Evolutionary conservation across 352 stramenopile species (phyloP), one percentile per base, ranked within the genome.

Genomic region (Pythium chondricola): DNA sequence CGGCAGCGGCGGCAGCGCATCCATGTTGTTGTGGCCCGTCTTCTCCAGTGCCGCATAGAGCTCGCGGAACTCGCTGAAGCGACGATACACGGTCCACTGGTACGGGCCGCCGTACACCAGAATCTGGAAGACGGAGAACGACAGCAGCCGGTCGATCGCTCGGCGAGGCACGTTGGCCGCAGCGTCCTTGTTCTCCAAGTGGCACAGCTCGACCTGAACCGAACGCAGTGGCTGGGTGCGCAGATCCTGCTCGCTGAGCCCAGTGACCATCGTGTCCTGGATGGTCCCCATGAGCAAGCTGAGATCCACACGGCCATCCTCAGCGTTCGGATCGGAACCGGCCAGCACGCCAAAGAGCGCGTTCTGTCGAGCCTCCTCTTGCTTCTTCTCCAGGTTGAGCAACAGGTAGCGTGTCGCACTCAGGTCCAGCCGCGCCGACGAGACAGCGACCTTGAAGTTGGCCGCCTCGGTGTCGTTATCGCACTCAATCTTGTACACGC

Each of bases 181-280:
- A n/a, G 82, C 82, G 52, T 93, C 82, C 50, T 89, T 88, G 71
- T 93, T 93, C 54, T 91, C 76, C 43, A 93, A 51, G 53, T 93
- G 82, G 48, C 82, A 93, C 18, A 93, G 58, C 62, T 93, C 82
- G 30, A 93, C 75, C 36, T 80, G 77, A 32, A 93, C 75, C 4
- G 76, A 87, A 16, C 82, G 79, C 33, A 93, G 65, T 11, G 82
- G 82, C 48, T 93, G 82, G 18, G 72, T 71, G 22, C 67, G 71
- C 25, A 93, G 56, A 40, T 93, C 82, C 6, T 88, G 68, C 22
- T 67, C 70, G 7, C 69, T 82, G 27, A 93, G 40, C 1, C 77
- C 78, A n/a, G 73, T 76, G 24, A 93, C 76, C 43, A 82, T 85
- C 26, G 76, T 88, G 37, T 93, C 81, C 37, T 88, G 74, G 3